Evolutionary conservation across 1,284 basidiomycete species (phyloP), one percentile per base, ranked within the genome.

Genomic region (Puccinia hordei): DNA sequence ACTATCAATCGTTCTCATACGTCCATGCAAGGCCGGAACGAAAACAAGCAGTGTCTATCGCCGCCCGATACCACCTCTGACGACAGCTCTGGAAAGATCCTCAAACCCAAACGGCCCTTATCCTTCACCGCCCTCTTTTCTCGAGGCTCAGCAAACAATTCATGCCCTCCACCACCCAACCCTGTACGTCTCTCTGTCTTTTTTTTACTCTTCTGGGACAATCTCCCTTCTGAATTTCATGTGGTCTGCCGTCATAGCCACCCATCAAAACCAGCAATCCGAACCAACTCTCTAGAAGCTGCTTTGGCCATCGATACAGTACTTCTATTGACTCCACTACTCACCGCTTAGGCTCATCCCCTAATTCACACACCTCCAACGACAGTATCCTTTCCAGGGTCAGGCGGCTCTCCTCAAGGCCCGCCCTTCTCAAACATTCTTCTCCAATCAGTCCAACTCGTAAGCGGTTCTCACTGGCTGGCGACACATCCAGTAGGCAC

Each of bases 91-190:
- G 33, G 33, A 12, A 73, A 38, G 24, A 65, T 65, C 27, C 66
- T 66, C n/a, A 65, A 80, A 46, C 24, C 69, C 38, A 49, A 59
- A n/a, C 38, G 78, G 24, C 78, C 78, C 41, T 57, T 80, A 41
- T 80, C 78, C 15, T 80, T 80, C n/a, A 73, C 78, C 27, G 61
- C 69, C 13, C 46, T 80, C 10, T 69, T 80, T 53, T 80, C 78
- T 22, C 78, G 78, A 9, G 53, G 55, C 68, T 73, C 55, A 27
- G 33, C 44, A n/a, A 57, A 53, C 55, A 24, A 35, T 24, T 9
- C 51, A 8, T 61, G 38, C 38, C 41, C 66, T 22, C 41, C 66
- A 35, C 35, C 49, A 51, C 19, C 17, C 8, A 27, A 72, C 24
- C 55, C 24, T 27, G 59, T 61, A 63, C 13, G 55, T 74, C 24